Evolutionary conservation across 345 rosid genomes (phyloP), one percentile per base, ranked within the genome.

Genomic region (Litchi chinensis): DNA sequence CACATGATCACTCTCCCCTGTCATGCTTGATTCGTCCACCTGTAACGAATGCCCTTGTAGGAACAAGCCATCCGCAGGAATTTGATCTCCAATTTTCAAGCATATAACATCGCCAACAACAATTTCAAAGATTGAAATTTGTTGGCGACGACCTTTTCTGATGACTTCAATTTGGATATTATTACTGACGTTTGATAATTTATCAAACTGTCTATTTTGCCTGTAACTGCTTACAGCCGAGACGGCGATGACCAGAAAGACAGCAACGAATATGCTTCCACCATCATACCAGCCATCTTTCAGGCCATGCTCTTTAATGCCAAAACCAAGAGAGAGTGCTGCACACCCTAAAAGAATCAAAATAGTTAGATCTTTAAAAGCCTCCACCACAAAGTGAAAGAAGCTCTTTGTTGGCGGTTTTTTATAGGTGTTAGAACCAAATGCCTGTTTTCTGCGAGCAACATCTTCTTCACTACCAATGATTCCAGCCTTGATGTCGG

Each of bases 1-100:
- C 8, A 54, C 68, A 19, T 41, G 83, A 50, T 50, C 73, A 0
- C 79, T 83, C 0, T 83, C 85, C 1, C 86, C 85, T 5, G 82
- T 76, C 81, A 83, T 79, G 77, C 79, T 76, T 0, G 86, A 81
- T 43, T 81, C 85, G 15, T 83, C 86, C 7, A 82, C 76, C 26
- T 39, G 80, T 73, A 83, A 40, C 1, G 79, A 73, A 57, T 57
- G 56, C 0, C 78, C 85, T 6, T 73, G 69, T 19, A 76, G 67
- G 68, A 86, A 74, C 76, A 86, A 10, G 5, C 86, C 88, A 3
- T 86, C 86, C 0, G 85, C 86, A 0, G 85, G 88, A 70, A 86
- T 24, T 69, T 82, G 81, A 63, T 84, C 85, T 0, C 89, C 89
- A 0, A 66, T 78, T 70, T 80, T 80, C 15, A 84, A 41, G 70